These are phyloP conservation scores for Laburnicola sp. DNA, from an alignment of 2,329 filamentous ascomycete genomes.

Conservation along the genomic window DNA sequence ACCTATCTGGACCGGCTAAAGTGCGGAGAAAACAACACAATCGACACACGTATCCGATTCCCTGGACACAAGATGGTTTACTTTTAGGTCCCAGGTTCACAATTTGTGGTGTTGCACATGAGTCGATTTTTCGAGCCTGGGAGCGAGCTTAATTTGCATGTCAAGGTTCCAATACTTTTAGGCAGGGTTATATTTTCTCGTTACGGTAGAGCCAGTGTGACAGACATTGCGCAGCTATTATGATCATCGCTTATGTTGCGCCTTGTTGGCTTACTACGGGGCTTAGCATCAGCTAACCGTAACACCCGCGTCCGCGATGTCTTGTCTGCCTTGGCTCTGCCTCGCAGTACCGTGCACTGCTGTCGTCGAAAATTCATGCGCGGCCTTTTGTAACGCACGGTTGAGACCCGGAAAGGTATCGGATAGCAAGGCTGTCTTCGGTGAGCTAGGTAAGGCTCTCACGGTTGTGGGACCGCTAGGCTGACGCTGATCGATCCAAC, in stretches of 20 bases:
- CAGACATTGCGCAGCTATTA: too few species aligned
- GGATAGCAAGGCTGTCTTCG: background rate
- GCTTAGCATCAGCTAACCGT: background rate
- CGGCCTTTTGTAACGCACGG: background rate
- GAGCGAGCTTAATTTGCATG: too few species aligned
- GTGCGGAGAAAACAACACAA: background rate
- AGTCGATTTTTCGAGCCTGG: too few species aligned
- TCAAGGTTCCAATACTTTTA: too few species aligned
- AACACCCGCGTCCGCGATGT: background rate
- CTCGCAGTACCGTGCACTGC: background rate
- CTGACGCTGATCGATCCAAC: background rate
- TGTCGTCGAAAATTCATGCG: background rate
- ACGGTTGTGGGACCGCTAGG: background rate
- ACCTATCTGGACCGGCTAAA: constrained; percentile 5
- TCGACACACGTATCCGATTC: background rate
- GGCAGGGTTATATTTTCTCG: background rate
- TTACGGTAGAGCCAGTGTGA: background rate
- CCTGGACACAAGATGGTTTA: too few species aligned
- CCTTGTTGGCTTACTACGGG: background rate
- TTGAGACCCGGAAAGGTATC: background rate
- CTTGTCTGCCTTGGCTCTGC: background rate
- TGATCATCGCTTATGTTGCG: background rate
- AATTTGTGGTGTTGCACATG: too few species aligned
- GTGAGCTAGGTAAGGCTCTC: constrained; percentile 1
- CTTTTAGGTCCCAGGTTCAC: too few species aligned